Conservation (phyloP, 805 yeast genomes). For the Candida sakaeoensis region DNA sequence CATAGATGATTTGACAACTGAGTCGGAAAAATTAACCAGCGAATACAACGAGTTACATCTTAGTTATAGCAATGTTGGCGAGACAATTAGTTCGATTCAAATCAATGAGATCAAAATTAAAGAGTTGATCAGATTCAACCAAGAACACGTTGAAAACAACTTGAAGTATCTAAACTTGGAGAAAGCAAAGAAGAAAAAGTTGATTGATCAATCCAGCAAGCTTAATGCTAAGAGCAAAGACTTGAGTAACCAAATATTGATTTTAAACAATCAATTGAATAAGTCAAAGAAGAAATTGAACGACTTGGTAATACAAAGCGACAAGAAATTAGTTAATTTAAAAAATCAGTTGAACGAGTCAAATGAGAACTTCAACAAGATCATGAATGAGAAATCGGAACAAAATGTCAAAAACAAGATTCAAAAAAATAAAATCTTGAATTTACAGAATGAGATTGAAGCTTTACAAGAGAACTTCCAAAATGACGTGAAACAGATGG, state of each 20-base stretch:
- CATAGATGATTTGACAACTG: constrained; percentile 48
- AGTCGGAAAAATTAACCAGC: constrained; percentile 36
- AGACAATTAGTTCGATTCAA: constrained; percentile 57
- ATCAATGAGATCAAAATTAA: constrained; percentile 35
- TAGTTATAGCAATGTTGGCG: constrained; percentile 47
- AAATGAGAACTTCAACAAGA: constrained; percentile 3
- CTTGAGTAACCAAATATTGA: constrained; percentile 4
- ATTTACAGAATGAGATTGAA: constrained; percentile 4
- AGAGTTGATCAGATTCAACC: constrained; percentile 46
- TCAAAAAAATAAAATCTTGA: constrained; percentile 1
- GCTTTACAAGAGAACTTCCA: constrained; percentile 2
- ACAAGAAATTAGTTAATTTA: neutral
- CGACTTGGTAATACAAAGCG: constrained; percentile 2
- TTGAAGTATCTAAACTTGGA: constrained; percentile 6
- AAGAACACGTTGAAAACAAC: constrained; percentile 50
- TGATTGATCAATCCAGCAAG: constrained; percentile 3
- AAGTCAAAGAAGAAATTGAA: constrained; percentile 4
- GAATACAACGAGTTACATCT: constrained; percentile 29
- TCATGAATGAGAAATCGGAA: constrained; percentile 1
- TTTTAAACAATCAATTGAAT: constrained; percentile 5
- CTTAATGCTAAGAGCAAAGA: constrained; percentile 6
- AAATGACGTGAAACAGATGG: constrained; percentile 16
- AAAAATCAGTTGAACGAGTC: neutral
- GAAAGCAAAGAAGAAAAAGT: constrained; percentile 2
- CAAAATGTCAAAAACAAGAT: constrained; percentile 1